These are phyloP conservation scores for Aureobasidium zeae DNA, from an alignment of 2,329 filamentous ascomycete species.

Conservation along the genomic window DNA sequence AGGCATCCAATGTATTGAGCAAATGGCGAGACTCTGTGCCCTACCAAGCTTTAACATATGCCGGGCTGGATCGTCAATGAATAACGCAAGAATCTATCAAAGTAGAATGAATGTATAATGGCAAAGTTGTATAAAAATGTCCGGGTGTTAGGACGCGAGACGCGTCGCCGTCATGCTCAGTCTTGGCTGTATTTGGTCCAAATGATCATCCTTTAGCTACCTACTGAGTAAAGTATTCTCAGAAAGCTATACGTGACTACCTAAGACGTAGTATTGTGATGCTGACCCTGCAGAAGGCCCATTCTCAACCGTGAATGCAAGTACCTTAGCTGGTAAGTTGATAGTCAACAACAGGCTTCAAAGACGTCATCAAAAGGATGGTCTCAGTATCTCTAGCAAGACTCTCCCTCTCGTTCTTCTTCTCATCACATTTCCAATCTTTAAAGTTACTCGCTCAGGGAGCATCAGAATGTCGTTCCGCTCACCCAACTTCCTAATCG, in stretches of 20 bases:
- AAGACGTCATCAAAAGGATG: conserved; percentile 5
- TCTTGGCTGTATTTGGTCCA: neutral
- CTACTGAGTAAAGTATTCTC: too few species aligned
- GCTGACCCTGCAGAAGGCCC: too few species aligned
- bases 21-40: too few species aligned
- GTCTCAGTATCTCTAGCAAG: neutral
- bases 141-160: neutral
- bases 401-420: neutral
- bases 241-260: too few species aligned
- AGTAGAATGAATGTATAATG: neutral
- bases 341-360: neutral
- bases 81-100: too few species aligned
- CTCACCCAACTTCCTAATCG: conserved; percentile 18
- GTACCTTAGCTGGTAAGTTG: neutral
- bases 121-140: neutral
- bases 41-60: too few species aligned
- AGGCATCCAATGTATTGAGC: neutral
- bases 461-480: conserved; percentile 12
- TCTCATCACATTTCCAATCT: neutral
- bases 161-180: neutral
- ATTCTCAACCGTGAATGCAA: too few species aligned
- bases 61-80: too few species aligned
- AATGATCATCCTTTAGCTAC: too few species aligned
- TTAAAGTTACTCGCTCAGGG: too few species aligned
- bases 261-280: too few species aligned